Evolutionary conservation across 2,329 filamentous ascomycete species (phyloP), one percentile per base, ranked within the genome.

Genomic region (Cryphonectria carpinicola): DNA sequence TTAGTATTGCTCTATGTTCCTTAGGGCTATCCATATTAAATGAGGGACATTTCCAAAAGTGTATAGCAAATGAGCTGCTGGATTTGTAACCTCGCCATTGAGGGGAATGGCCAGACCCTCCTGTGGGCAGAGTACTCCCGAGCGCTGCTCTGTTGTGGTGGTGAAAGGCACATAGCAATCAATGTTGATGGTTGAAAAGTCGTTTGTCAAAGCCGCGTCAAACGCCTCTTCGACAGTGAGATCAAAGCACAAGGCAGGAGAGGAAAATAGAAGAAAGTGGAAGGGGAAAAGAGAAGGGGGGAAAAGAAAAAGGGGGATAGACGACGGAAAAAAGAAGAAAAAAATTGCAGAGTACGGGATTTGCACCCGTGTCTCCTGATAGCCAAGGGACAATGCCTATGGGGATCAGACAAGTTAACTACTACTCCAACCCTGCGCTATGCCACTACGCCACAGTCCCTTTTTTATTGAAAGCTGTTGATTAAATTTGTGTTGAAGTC

Each of bases 301-400:
- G 14, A 35, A 32, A 13, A 39, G 8, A 60, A 58, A 32, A 32
- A 58, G 32, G 32, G 6, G 17, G 25, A 32, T 0, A 17, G 10
- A 35, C 4, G 22, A 14, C 4, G 25, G 8, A 13, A n/a, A 46
- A 60, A 67, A 14, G 17, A 37, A 5, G 63, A 66, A 70, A 72
- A 52, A 61, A 68, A 68, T 43, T 76, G 75, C 74, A 68, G 69
- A 68, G 71, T 69, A 72, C 70, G 75, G 75, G 75, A 74, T 74
- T 74, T 70, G 74, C 72, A 76, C 74, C 75, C 73, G 67, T 52
- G 71, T 73, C 70, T 73, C 65, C 66, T 71, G 70, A 70, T 69
- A 19, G 35, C 61, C 49, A 28, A 13, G 25, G 43, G 52, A 41
- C 46, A 60, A 58, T 46, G 35, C 4, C 54, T 56, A 67, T 73